A percentile compares a stretch with the other conserved stretches of the same genome.
Evolutionary conservation across 495 filamentous ascomycete genomes (phyloP).

Genomic region (Penicillium cinerascens): DNA sequence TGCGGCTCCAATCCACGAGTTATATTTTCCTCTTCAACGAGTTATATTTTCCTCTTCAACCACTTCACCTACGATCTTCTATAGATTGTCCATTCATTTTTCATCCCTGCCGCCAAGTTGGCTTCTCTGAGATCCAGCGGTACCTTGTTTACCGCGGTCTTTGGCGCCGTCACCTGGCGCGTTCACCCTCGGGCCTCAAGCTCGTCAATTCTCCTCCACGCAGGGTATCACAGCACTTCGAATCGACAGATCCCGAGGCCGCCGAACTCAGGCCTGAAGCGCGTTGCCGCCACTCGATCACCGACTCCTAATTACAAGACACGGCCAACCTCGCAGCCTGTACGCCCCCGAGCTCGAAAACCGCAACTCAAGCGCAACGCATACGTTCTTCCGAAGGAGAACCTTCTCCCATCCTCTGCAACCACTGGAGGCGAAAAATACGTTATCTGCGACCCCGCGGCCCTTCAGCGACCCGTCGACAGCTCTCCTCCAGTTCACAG

Average conservation of each 20-base stretch:
- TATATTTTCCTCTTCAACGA: background rate
- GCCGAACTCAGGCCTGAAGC: background rate
- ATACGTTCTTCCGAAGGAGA: conserved; percentile 2
- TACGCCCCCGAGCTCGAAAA: background rate
- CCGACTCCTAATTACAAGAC: background rate
- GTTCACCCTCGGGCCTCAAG: conserved; percentile 10
- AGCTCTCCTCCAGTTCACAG: background rate
- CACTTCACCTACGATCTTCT: background rate
- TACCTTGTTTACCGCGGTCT: conserved; percentile 30
- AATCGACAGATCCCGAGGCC: conserved; percentile 1
- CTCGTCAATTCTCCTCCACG: conserved; percentile 3
- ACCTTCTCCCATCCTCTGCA: conserved; percentile 10
- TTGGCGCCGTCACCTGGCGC: conserved; percentile 22
- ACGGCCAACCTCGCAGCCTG: background rate
- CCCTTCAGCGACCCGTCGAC: conserved; percentile 4
- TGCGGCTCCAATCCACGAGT: background rate
- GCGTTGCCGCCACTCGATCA: background rate
- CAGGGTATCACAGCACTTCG: conserved; percentile 8
- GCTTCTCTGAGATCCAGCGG: conserved; percentile 37
- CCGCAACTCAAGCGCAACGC: background rate
- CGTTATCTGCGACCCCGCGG: conserved; percentile 25
- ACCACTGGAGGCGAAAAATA: conserved; percentile 9
- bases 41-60: background rate
- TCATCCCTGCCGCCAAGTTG: conserved; percentile 34
- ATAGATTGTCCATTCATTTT: background rate